These are phyloP conservation scores for Daldinia decipiens DNA, from an alignment of 495 filamentous ascomycete species.

Conservation along the genomic window DNA sequence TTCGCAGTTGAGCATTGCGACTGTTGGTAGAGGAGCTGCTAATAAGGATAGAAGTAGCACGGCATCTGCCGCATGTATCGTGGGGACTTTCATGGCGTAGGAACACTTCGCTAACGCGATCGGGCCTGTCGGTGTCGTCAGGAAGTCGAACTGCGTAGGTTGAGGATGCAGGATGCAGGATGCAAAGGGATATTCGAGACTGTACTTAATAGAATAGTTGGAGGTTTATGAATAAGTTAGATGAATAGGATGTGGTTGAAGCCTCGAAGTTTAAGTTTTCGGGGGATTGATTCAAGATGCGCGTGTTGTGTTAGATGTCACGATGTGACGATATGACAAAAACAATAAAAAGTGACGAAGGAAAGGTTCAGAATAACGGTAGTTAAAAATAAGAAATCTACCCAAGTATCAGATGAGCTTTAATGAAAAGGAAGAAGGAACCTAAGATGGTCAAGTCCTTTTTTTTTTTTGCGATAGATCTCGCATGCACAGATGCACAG, in stretches of 20 bases:
- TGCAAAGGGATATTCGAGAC: neutral
- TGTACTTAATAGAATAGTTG: neutral
- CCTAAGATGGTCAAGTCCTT: conserved; percentile 1
- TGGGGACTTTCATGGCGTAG: conserved; percentile 42
- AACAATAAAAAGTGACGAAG: conserved; percentile 8
- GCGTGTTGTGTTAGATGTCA: neutral
- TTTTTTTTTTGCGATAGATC: conserved; percentile 13
- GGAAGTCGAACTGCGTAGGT: conserved; percentile 1
- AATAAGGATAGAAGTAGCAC: conserved; percentile 53
- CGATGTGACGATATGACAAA: neutral
- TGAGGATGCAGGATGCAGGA: no score
- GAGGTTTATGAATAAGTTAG: neutral
- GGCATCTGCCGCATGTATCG: conserved; percentile 44
- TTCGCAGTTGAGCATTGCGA: conserved; percentile 69
- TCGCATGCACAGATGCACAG: conserved; percentile 7
- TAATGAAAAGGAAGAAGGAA: neutral
- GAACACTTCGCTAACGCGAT: conserved; percentile 19
- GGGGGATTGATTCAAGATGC: neutral
- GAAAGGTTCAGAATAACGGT: neutral
- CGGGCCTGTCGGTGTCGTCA: conserved; percentile 18
- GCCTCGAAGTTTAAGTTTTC: neutral
- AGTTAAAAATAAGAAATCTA: neutral
- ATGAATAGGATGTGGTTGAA: neutral
- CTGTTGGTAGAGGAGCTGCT: conserved; percentile 60
- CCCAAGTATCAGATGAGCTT: conserved; percentile 15